phyloP scores from a whole-genome alignment of 208 protist genomes.

The Acanthamoeba royreba region DNA sequence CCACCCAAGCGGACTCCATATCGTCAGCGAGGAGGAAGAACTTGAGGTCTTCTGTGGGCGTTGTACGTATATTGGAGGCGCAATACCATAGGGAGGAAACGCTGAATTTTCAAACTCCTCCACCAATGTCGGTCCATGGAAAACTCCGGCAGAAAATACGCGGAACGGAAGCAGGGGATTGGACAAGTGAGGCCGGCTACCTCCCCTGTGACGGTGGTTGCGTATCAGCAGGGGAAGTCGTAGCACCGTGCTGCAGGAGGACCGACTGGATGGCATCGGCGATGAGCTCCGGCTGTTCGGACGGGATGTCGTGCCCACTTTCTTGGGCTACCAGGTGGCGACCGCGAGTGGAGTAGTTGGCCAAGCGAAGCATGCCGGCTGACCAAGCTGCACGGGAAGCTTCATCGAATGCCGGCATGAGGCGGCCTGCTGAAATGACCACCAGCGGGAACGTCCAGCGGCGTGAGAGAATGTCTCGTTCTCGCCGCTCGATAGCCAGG shows the following conservation, averaged over 20 bases:
- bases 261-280: background rate
- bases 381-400: background rate
- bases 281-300: background rate
- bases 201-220: no score
- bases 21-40: no score
- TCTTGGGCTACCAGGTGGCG: background rate
- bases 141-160: no score
- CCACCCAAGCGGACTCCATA: background rate
- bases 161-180: no score
- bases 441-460: background rate
- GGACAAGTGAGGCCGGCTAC: no score
- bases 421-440: background rate
- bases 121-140: no score
- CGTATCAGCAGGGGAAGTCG: no score
- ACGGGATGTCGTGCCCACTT: background rate
- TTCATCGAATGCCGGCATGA: background rate
- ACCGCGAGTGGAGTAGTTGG: background rate
- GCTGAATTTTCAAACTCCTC: no score
- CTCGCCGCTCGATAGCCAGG: background rate
- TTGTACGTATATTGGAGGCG: no score
- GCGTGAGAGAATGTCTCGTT: background rate
- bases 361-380: background rate
- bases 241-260: no score
- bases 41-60: no score
- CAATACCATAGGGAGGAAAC: no score